These are phyloP conservation scores for Cyanidiococcus yangmingshanensis DNA, from an alignment of 23 red algal genomes.

Conservation along the genomic window DNA sequence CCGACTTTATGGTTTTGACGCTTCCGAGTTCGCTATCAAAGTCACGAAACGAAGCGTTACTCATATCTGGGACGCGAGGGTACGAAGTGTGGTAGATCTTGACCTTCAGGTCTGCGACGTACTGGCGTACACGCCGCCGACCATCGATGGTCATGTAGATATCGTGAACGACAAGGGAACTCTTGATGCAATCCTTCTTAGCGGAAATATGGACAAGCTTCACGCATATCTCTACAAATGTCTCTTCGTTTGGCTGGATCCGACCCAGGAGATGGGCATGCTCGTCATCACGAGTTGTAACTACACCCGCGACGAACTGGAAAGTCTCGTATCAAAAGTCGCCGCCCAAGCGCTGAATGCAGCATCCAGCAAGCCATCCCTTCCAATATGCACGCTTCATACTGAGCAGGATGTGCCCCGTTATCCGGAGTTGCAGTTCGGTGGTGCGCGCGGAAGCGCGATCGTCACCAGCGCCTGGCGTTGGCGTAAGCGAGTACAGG, in stretches of 20 bases:
- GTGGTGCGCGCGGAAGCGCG: background rate
- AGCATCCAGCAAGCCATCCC: background rate
- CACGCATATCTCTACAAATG: conserved; percentile 9
- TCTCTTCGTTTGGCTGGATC: background rate
- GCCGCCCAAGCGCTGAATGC: background rate
- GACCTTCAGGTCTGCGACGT: background rate
- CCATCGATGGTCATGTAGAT: background rate
- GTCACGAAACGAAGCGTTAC: background rate
- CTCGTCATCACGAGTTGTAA: conserved; percentile 31
- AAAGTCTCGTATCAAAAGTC: background rate
- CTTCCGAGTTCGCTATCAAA: conserved; percentile 7
- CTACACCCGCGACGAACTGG: conserved; percentile 18
- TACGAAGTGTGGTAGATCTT: background rate
- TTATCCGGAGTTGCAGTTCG: conserved; percentile 1
- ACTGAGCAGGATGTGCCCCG: background rate
- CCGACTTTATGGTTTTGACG: conserved; percentile 16
- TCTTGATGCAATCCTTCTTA: conserved; percentile 22
- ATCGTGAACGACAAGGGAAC: conserved; percentile 32
- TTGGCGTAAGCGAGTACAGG: background rate
- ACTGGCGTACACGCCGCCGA: background rate
- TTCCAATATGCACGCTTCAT: background rate
- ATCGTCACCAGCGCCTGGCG: background rate
- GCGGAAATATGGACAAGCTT: background rate
- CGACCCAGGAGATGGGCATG: background rate
- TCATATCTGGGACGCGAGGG: background rate